Conservation (phyloP, 2,329 filamentous ascomycete genomes). For the Tolypocladium tropicale region DNA sequence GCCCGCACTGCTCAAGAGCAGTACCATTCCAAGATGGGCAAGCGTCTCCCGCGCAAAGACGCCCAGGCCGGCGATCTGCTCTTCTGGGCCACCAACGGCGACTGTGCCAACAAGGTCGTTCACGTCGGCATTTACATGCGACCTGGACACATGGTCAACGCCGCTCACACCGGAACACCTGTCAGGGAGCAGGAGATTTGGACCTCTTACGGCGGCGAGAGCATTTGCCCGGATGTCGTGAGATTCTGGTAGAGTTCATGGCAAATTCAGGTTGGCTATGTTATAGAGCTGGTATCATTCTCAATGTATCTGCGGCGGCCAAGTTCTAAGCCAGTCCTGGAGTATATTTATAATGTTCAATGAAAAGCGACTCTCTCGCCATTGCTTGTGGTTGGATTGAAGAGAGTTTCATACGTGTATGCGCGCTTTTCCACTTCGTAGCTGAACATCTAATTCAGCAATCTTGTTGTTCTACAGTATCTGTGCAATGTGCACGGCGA, state of each 20-base stretch:
- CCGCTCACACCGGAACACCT: constrained; percentile 7
- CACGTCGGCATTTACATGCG: constrained; percentile 9
- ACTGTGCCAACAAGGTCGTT: constrained; percentile 8
- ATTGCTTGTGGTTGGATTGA: too few relatives aligned
- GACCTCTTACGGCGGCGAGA: constrained; percentile 7
- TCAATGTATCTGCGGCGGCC: too few relatives aligned
- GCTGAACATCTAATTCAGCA: too few relatives aligned
- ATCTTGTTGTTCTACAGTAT: too few relatives aligned
- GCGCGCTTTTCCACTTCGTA: too few relatives aligned
- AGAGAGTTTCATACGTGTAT: too few relatives aligned
- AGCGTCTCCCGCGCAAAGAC: constrained; percentile 6
- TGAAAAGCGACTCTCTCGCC: too few relatives aligned
- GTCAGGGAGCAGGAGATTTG: constrained; percentile 9
- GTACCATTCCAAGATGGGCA: constrained; percentile 10
- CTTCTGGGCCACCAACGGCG: constrained; percentile 8
- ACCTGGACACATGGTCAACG: constrained; percentile 8
- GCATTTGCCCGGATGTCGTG: constrained; percentile 9
- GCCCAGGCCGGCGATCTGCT: constrained; percentile 9
- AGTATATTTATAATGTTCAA: too few relatives aligned
- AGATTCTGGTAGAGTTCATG: constrained; percentile 8
- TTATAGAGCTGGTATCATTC: too few relatives aligned
- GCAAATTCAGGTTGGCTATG: too few relatives aligned
- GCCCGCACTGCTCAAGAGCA: constrained; percentile 7
- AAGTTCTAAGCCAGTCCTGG: too few relatives aligned
- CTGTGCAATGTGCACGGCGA: too few relatives aligned